Evolutionary conservation across 768 basidiomycete genomes (phyloP).

Genomic region (Cystofilobasidium bisporidii): DNA sequence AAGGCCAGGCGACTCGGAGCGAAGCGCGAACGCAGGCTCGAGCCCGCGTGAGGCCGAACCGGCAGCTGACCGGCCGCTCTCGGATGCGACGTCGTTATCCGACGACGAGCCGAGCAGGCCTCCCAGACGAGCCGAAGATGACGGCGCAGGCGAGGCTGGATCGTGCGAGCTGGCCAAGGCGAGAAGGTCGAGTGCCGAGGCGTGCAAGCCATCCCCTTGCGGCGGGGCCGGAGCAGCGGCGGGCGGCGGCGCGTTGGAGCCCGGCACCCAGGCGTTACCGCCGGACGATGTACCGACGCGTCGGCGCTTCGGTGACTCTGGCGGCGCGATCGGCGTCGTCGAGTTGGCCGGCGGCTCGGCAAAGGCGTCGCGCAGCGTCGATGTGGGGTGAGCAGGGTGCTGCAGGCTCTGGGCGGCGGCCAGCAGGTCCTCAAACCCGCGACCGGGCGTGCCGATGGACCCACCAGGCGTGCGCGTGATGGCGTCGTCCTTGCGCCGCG

Average conservation of each 20-base stretch:
- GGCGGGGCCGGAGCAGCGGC: background rate
- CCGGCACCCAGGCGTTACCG: slow-evolving; percentile 5
- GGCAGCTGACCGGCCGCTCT: background rate
- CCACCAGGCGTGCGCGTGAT: background rate
- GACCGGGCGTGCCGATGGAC: slow-evolving; percentile 10
- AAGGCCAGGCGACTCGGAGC: background rate
- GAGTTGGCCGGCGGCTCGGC: slow-evolving; percentile 1
- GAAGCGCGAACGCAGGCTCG: slow-evolving; percentile 20
- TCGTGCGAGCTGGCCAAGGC: slow-evolving; percentile 16
- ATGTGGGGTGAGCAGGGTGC: background rate
- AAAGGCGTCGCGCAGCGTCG: background rate
- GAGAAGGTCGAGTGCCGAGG: slow-evolving; percentile 25
- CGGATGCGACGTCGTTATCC: background rate
- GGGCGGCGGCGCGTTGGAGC: background rate
- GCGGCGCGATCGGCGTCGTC: background rate
- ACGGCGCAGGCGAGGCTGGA: background rate
- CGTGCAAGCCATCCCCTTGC: slow-evolving; percentile 12
- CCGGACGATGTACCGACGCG: background rate
- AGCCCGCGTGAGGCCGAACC: slow-evolving; percentile 2
- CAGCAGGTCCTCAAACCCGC: slow-evolving; percentile 24
- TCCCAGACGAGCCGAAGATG: slow-evolving; percentile 10
- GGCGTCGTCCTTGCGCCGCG: slow-evolving; percentile 10
- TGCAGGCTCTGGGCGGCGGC: slow-evolving; percentile 16
- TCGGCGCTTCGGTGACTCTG: slow-evolving; percentile 5
- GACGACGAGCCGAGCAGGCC: slow-evolving; percentile 10